Conservation (phyloP, 495 filamentous ascomycete genomes). For the Daldinia concentrica region DNA sequence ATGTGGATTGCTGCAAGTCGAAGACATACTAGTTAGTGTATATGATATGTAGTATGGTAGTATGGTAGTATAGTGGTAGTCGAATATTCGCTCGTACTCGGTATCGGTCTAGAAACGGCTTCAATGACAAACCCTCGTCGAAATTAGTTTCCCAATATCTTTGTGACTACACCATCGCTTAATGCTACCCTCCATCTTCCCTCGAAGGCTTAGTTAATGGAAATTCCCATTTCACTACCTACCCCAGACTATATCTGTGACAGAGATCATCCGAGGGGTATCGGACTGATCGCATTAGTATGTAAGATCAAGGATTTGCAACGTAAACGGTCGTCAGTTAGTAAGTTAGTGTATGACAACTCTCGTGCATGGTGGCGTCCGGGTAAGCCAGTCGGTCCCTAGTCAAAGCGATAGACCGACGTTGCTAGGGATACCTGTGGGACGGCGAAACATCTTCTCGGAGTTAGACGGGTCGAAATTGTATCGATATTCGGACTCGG, state of each 20-base stretch:
- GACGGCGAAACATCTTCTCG: conserved; percentile 15
- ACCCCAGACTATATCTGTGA: conserved; percentile 31
- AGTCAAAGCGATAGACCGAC: conserved; percentile 14
- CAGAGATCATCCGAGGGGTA: conserved; percentile 25
- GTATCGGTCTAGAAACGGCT: conserved; percentile 2
- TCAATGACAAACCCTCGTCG: conserved; percentile 11
- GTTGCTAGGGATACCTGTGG: conserved; percentile 7
- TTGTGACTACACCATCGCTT: neutral
- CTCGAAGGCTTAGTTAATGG: neutral
- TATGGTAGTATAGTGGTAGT: neutral
- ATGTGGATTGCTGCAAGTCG: conserved; percentile 20
- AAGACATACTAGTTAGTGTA: neutral
- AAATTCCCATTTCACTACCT: conserved; percentile 23
- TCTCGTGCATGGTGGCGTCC: conserved; percentile 36
- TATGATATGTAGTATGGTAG: neutral
- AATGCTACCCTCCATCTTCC: conserved; percentile 23
- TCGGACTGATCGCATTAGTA: conserved; percentile 10
- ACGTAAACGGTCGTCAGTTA: conserved; percentile 24
- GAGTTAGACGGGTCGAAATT: conserved; percentile 24
- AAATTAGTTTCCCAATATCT: conserved; percentile 1
- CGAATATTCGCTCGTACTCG: conserved; percentile 20
- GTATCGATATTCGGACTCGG: neutral
- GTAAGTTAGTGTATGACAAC: conserved; percentile 36
- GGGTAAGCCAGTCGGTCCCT: conserved; percentile 26
- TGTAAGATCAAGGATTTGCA: conserved; percentile 13